Evolutionary conservation across 2,329 filamentous ascomycete species (phyloP).

Genomic region (Helminthosporium solani): DNA sequence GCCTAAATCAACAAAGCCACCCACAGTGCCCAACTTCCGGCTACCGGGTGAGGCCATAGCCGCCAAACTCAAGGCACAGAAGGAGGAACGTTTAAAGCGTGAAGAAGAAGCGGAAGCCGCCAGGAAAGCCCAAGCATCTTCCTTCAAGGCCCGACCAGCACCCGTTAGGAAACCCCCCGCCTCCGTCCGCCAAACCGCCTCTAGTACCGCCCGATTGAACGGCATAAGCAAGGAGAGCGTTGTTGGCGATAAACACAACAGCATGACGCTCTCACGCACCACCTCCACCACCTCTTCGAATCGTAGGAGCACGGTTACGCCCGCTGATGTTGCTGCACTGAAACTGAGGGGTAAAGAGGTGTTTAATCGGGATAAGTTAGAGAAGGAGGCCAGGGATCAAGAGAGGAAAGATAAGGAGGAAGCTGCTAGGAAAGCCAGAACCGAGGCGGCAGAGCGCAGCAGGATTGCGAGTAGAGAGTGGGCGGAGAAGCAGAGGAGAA

Average conservation of each 20-base stretch:
- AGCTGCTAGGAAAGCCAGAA: conserved; percentile 48
- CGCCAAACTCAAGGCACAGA: conserved; percentile 32
- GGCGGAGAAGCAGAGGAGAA: conserved; percentile 51
- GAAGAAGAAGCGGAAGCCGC: conserved; percentile 40
- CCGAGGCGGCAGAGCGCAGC: conserved; percentile 49
- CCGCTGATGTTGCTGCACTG: conserved; percentile 32
- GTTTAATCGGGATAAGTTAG: conserved; percentile 47
- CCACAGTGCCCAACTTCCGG: conserved; percentile 53
- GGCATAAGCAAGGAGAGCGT: conserved; percentile 26
- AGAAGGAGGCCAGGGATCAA: conserved; percentile 44
- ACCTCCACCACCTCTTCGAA: conserved; percentile 23
- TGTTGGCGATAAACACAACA: conserved; percentile 23
- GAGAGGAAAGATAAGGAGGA: conserved; percentile 51
- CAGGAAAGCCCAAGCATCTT: conserved; percentile 29
- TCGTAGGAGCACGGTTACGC: conserved; percentile 30
- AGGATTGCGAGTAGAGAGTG: conserved; percentile 49
- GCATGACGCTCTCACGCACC: conserved; percentile 20
- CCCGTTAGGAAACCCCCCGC: conserved; percentile 37
- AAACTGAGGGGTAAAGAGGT: conserved; percentile 48
- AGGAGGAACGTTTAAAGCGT: conserved; percentile 37
- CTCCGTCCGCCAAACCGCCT: conserved; percentile 48
- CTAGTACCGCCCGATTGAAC: conserved; percentile 48
- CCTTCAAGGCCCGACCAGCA: conserved; percentile 51
- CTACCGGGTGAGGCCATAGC: conserved; percentile 56
- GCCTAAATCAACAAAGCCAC: conserved; percentile 52